phyloP scores from a whole-genome alignment of 2,329 filamentous ascomycete species.

The Penicillium brasilianum region DNA sequence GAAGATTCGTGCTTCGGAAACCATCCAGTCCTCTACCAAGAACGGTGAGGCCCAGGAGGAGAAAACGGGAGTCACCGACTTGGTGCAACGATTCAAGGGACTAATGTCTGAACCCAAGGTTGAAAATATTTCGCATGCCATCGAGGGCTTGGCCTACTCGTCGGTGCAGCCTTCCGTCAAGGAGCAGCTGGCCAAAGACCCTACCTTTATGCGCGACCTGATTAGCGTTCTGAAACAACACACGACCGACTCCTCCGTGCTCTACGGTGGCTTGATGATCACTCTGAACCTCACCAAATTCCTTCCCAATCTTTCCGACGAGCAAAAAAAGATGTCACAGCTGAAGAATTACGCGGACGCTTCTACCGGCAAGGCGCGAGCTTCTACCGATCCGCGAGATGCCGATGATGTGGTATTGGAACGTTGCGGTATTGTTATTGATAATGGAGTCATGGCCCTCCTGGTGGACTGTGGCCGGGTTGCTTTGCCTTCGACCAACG shows the following conservation, averaged over 20 bases:
- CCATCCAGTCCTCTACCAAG: constrained; percentile 34
- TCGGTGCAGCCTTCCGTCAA: constrained; percentile 86
- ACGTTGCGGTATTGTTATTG: constrained; percentile 78
- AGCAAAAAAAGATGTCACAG: constrained; percentile 89
- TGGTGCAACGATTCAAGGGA: constrained; percentile 60
- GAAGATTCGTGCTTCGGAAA: constrained; percentile 58
- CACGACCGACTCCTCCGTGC: constrained; percentile 68
- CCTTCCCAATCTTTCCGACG: constrained; percentile 76
- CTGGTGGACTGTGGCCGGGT: constrained; percentile 76
- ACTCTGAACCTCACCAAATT: constrained; percentile 85
- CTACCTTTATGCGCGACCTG: constrained; percentile 70
- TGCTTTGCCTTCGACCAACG: constrained; percentile 69
- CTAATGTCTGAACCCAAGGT: constrained; percentile 49
- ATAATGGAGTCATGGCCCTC: constrained; percentile 76
- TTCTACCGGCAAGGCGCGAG: constrained; percentile 71
- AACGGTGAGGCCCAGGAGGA: constrained; percentile 42
- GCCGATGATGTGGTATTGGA: constrained; percentile 75
- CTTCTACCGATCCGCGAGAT: constrained; percentile 67
- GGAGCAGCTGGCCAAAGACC: constrained; percentile 74
- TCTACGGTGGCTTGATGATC: constrained; percentile 86
- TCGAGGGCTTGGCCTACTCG: constrained; percentile 91
- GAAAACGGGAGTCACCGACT: constrained; percentile 56
- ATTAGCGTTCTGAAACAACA: constrained; percentile 57
- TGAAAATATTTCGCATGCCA: constrained; percentile 71
- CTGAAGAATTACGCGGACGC: constrained; percentile 94